These are phyloP conservation scores for Tetrahymena malaccensis DNA, from an alignment of 73 alveolate genomes.

Conservation along the genomic window DNA sequence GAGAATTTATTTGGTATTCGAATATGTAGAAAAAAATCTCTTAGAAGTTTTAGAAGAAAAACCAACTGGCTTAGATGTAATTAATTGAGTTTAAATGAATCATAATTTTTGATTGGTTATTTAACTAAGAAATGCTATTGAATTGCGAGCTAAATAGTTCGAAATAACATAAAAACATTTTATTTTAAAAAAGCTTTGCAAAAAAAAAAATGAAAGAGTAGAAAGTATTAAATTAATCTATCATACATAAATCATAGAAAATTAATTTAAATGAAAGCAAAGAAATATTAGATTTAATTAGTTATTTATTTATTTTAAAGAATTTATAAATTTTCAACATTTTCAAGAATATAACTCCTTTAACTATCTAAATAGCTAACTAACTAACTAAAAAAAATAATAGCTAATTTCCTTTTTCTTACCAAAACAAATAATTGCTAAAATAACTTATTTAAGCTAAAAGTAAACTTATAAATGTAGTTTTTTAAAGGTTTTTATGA, in stretches of 20 bases:
- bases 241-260: neutral
- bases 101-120: neutral
- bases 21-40: slow-evolving; percentile 89
- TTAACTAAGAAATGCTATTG: too few relatives aligned
- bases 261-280: neutral
- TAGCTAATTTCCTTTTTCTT: too few relatives aligned
- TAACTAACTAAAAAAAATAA: too few relatives aligned
- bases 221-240: too few relatives aligned
- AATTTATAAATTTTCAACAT: neutral
- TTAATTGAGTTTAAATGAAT: neutral
- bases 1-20: slow-evolving; percentile 87
- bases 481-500: too few relatives aligned
- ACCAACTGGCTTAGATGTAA: slow-evolving; percentile 80
- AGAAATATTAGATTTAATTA: neutral
- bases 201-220: too few relatives aligned
- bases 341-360: neutral
- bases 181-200: too few relatives aligned
- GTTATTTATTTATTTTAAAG: neutral
- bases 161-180: too few relatives aligned
- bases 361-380: neutral
- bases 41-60: slow-evolving; percentile 88
- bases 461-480: too few relatives aligned
- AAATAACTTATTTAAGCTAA: too few relatives aligned
- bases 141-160: too few relatives aligned
- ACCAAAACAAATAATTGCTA: too few relatives aligned